These are phyloP conservation scores for Aspergillus transmontanensis DNA, from an alignment of 2,329 filamentous ascomycete genomes.

Conservation along the genomic window DNA sequence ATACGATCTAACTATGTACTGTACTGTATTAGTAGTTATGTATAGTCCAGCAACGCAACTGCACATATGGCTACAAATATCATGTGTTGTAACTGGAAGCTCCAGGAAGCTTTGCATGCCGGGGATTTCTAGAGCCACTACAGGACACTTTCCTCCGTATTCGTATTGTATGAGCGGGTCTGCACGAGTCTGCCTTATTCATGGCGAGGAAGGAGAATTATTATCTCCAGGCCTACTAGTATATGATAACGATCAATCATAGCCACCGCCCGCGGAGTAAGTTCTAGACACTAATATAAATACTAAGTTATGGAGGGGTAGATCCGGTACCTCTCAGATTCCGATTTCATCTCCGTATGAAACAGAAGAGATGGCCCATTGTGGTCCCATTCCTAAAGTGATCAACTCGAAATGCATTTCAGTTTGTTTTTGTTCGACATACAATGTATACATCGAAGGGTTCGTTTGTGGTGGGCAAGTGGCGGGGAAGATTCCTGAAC, in stretches of 20 bases:
- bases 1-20: background rate
- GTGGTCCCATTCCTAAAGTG: background rate
- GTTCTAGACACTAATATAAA: too few species aligned
- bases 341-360: background rate
- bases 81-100: background rate
- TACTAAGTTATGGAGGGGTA: background rate
- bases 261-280: background rate
- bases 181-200: background rate
- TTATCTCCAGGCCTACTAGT: background rate
- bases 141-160: background rate
- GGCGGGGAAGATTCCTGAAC: constrained; percentile 21
- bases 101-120: background rate
- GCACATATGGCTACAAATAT: too few species aligned
- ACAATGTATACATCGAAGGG: background rate
- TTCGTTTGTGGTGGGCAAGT: constrained; percentile 1
- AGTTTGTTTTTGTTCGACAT: background rate
- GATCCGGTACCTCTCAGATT: background rate
- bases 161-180: background rate
- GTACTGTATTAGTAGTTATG: background rate
- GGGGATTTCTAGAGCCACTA: background rate
- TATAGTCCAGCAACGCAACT: too few species aligned
- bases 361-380: background rate
- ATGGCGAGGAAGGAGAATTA: background rate
- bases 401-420: background rate
- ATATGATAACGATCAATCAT: background rate